Evolutionary conservation across 2,329 filamentous ascomycete species (phyloP).

Genomic region (Diaporthe sp.): DNA sequence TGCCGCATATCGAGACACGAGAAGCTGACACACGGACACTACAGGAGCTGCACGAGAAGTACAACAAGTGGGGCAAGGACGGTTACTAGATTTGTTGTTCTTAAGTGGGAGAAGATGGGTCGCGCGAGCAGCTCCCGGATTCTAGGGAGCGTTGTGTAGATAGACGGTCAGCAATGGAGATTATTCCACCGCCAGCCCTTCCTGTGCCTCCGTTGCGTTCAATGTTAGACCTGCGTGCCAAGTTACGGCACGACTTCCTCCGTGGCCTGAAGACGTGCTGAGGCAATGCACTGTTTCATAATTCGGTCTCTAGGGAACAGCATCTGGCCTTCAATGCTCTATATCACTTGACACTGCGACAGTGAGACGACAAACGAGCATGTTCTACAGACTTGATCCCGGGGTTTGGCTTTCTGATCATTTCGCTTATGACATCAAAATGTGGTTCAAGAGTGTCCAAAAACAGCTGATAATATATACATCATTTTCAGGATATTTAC

Average conservation of each 20-base stretch:
- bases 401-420: background rate
- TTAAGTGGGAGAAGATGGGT: conserved; percentile 10
- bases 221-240: background rate
- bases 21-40: conserved; percentile 37
- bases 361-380: background rate
- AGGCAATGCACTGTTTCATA: background rate
- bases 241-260: background rate
- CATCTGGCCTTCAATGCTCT: background rate
- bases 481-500: background rate
- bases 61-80: conserved; percentile 99
- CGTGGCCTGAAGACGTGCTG: background rate
- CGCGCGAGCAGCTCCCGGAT: conserved; percentile 37
- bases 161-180: conserved; percentile 40
- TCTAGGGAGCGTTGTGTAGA: conserved; percentile 37
- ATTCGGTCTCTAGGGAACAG: background rate
- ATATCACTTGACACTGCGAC: background rate
- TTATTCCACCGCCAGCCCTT: background rate
- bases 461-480: background rate
- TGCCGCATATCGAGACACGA: background rate
- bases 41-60: conserved; percentile 92
- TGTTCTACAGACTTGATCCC: too few relatives aligned
- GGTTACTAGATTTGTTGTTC: conserved; percentile 72
- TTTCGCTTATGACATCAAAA: background rate
- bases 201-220: background rate
- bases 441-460: background rate